Conservation (phyloP, 2,329 filamentous ascomycete genomes). For the Chaetomiaceae sp. region DNA sequence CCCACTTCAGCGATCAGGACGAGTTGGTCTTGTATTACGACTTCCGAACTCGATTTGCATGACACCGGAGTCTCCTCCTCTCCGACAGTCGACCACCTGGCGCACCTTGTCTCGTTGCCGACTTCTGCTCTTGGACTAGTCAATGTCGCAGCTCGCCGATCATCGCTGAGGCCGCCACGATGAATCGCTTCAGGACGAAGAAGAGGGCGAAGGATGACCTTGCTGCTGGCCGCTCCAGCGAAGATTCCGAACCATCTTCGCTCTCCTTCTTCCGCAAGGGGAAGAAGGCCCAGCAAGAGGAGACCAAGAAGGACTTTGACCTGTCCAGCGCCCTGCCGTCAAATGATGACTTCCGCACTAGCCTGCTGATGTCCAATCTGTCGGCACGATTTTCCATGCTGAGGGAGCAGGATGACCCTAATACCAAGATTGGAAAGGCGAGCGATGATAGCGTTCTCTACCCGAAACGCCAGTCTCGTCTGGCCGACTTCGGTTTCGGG, state of each 20-base stretch:
- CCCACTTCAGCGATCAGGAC: background rate
- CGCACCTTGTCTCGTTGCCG: background rate
- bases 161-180: constrained; percentile 30
- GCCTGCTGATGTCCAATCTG: constrained; percentile 88
- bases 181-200: constrained; percentile 74
- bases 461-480: constrained; percentile 71
- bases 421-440: constrained; percentile 82
- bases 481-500: constrained; percentile 62
- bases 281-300: constrained; percentile 49
- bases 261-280: constrained; percentile 48
- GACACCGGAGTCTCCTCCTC: background rate
- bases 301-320: constrained; percentile 63
- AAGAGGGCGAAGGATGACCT: constrained; percentile 61
- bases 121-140: background rate
- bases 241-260: constrained; percentile 47
- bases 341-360: constrained; percentile 87
- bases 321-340: constrained; percentile 69
- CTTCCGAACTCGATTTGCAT: background rate
- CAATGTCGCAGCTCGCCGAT: background rate
- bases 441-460: constrained; percentile 90
- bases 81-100: background rate
- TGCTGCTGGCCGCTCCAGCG: constrained; percentile 39
- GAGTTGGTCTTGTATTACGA: background rate
- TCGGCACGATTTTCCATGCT: constrained; percentile 97
- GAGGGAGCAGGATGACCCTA: constrained; percentile 87